Evolutionary conservation across 805 yeast species (phyloP).

Genomic region (Candida loeiensis): DNA sequence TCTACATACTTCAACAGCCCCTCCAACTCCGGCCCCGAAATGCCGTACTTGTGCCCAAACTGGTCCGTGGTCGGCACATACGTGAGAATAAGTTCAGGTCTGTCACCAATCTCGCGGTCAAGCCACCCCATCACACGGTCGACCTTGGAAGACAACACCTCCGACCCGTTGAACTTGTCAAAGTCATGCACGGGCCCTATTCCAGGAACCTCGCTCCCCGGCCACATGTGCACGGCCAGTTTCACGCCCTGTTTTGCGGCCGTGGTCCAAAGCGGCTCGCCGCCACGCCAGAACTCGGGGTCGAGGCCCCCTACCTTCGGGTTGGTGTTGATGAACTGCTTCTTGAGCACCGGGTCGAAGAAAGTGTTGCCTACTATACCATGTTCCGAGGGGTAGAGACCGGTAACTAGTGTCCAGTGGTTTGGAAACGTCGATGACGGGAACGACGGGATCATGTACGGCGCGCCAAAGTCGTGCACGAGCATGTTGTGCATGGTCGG

Average conservation of each 20-base stretch:
- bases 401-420: constrained; percentile 89
- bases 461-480: constrained; percentile 56
- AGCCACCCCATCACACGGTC: constrained; percentile 64
- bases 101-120: constrained; percentile 46
- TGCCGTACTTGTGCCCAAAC: constrained; percentile 72
- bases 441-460: constrained; percentile 82
- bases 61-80: constrained; percentile 82
- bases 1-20: constrained; percentile 64
- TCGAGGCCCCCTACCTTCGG: constrained; percentile 48
- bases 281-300: constrained; percentile 73
- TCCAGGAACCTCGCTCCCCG: constrained; percentile 78
- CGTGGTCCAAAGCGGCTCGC: constrained; percentile 86
- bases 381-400: constrained; percentile 76
- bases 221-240: constrained; percentile 94
- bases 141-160: constrained; percentile 53
- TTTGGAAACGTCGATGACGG: constrained; percentile 90
- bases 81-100: constrained; percentile 76
- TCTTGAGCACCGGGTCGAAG: constrained; percentile 54
- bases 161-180: constrained; percentile 64
- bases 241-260: constrained; percentile 58
- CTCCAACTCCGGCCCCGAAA: constrained; percentile 55
- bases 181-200: constrained; percentile 49
- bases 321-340: constrained; percentile 62
- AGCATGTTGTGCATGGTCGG: constrained; percentile 67
- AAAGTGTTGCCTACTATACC: constrained; percentile 86